Evolutionary conservation across 2,329 filamentous ascomycete genomes (phyloP).

Genomic region (Cadophora sp.): DNA sequence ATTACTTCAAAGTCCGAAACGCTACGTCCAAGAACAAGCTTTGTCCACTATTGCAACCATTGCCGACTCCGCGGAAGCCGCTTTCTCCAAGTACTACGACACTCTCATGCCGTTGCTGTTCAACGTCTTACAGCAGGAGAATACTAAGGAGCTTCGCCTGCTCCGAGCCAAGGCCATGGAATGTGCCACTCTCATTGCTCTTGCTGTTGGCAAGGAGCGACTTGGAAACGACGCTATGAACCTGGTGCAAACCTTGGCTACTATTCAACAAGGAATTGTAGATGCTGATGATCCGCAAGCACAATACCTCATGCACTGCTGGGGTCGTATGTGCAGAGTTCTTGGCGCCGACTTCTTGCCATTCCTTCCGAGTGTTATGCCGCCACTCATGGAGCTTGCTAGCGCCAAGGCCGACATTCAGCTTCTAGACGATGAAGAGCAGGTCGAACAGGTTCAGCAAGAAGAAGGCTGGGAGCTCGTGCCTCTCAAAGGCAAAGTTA

Average conservation of each 20-base stretch:
- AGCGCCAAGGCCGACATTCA: constrained; percentile 98
- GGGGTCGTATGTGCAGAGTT: constrained; percentile 98
- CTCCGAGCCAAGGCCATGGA: constrained; percentile 98
- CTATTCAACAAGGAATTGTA: constrained; percentile 84
- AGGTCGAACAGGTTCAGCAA: constrained; percentile 89
- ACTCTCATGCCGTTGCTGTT: constrained; percentile 95
- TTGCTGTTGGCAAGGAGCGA: constrained; percentile 92
- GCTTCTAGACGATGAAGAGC: constrained; percentile 91
- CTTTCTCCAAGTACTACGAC: constrained; percentile 94
- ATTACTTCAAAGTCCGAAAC: constrained; percentile 88
- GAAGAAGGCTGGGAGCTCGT: constrained; percentile 98
- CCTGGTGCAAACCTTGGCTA: constrained; percentile 85
- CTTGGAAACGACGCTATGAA: constrained; percentile 88
- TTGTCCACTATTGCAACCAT: constrained; percentile 98
- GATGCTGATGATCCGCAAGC: constrained; percentile 95
- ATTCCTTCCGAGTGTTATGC: constrained; percentile 92
- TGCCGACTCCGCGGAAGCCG: constrained; percentile 95
- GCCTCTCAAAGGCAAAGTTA: constrained; percentile 95
- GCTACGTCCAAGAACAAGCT: constrained; percentile 97
- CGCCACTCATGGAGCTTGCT: constrained; percentile 87
- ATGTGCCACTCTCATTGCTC: constrained; percentile 92
- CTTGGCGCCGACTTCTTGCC: constrained; percentile 89
- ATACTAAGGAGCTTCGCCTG: constrained; percentile 90
- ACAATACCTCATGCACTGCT: constrained; percentile 97
- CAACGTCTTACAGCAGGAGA: constrained; percentile 85